Conservation (phyloP, 352 stramenopile species). For the Elongisporangium prolatum region DNA sequence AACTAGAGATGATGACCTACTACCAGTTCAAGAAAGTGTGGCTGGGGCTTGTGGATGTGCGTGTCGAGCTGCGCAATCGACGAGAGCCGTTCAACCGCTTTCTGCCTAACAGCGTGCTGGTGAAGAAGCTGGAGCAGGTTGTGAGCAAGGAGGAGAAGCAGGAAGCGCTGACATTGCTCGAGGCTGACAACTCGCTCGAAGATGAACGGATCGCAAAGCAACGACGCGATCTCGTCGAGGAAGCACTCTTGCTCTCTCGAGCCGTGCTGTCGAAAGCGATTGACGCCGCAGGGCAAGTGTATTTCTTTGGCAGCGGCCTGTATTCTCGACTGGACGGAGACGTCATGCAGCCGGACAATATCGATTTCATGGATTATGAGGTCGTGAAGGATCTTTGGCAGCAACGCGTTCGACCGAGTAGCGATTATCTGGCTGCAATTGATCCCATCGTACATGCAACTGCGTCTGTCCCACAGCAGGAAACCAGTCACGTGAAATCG, state of each 20-base stretch:
- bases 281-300: constrained; percentile 73
- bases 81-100: constrained; percentile 67
- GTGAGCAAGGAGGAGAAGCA: constrained; percentile 67
- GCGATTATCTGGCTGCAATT: neutral
- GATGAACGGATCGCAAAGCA: constrained; percentile 42
- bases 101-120: constrained; percentile 33
- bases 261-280: constrained; percentile 48
- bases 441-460: neutral
- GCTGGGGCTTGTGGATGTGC: constrained; percentile 64
- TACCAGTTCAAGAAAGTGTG: constrained; percentile 70
- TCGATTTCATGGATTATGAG: constrained; percentile 75
- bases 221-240: constrained; percentile 38
- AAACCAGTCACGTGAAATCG: neutral
- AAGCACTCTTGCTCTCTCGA: constrained; percentile 38
- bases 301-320: constrained; percentile 67
- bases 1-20: constrained; percentile 68
- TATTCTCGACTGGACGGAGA: constrained; percentile 63
- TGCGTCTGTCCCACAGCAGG: neutral
- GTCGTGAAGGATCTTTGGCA: constrained; percentile 49
- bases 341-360: constrained; percentile 46
- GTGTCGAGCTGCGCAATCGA: constrained; percentile 49
- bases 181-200: constrained; percentile 43
- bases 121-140: constrained; percentile 60
- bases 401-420: constrained; percentile 35
- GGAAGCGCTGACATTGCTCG: constrained; percentile 48